phyloP scores from a whole-genome alignment of 352 stramenopile species.

The Phytophthora vignae region DNA sequence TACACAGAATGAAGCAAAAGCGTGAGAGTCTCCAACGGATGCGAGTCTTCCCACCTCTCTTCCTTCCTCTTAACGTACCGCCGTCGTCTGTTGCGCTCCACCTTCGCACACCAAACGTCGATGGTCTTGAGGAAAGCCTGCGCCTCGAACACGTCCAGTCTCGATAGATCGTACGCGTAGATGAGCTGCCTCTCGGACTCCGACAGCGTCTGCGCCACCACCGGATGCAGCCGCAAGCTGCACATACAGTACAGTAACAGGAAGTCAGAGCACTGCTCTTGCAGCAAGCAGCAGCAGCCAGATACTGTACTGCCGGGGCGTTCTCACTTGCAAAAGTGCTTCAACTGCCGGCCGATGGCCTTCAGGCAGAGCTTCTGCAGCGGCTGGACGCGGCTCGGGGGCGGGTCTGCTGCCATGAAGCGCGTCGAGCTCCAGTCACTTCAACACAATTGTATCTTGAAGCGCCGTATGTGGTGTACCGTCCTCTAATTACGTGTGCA shows the following conservation, averaged over 20 bases:
- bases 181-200: constrained; percentile 25
- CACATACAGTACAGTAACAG: no score
- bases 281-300: neutral
- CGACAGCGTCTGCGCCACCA: constrained; percentile 14
- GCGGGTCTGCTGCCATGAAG: neutral
- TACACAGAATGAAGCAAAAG: neutral
- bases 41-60: neutral
- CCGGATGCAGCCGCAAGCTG: constrained; percentile 19
- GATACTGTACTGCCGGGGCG: neutral
- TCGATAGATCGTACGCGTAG: constrained; percentile 34
- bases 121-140: constrained; percentile 31
- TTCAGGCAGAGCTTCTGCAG: constrained; percentile 46
- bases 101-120: constrained; percentile 9
- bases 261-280: neutral
- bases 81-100: constrained; percentile 14
- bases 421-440: neutral
- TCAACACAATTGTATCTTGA: constrained; percentile 14
- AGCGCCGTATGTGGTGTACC: constrained; percentile 13
- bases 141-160: constrained; percentile 36
- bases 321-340: constrained; percentile 46
- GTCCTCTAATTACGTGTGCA: neutral
- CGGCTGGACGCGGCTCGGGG: constrained; percentile 16
- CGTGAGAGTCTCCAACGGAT: neutral
- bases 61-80: neutral
- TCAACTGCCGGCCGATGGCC: constrained; percentile 29